Evolutionary conservation across 108 stramenopile genomes (phyloP), one percentile per base, ranked within the genome.

Genomic region (Fistulifera solaris): DNA sequence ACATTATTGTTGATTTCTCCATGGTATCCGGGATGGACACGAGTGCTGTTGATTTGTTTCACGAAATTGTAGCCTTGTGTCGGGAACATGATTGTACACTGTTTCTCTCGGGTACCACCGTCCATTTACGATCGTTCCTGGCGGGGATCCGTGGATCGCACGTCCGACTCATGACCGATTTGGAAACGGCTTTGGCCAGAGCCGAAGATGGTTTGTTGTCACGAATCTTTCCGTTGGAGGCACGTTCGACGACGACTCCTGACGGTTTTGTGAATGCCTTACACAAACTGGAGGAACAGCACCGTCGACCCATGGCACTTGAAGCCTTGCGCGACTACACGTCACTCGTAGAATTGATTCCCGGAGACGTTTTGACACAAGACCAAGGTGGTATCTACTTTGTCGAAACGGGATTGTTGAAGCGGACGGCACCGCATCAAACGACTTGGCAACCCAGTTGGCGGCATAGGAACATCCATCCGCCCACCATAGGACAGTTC

Each of bases 1-100:
- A 68, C 56, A 26, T 87, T 1, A 66, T 87, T 23, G 27, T 87
- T 38, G 85, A 83, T 47, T 58, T 83, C 58, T 75, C 73, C 8
- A 61, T 87, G 40, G 79, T 87, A 0, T 70, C 79, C 24, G 85
- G 85, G 3, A 76, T 87, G 51, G 85, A 87, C 52, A 78, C 79
- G 11, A 70, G 67, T 18, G 71, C 85, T 0, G 72, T 87, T 11
- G 85, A 83, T 45, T 49, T 83, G 18, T 61, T 87, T 63, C 54
- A 48, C 3, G 79, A 87, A 35, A 83, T 83, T 40, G 38, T 66
- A 1, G 53, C 51, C 1, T 46, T 81, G 0, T 83, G 81, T 52
- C 42, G 61, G 0, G 72, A 47, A 17, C 61, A 72, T 41, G 40
- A 58, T 8, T 83, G 81, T 63, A 61, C 68, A 35, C 41, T 87